Percentiles rank a stretch among this genome's conserved stretches.
Conservation (phyloP, 495 filamentous ascomycete genomes). For the Staphylotrichum longicolle region DNA sequence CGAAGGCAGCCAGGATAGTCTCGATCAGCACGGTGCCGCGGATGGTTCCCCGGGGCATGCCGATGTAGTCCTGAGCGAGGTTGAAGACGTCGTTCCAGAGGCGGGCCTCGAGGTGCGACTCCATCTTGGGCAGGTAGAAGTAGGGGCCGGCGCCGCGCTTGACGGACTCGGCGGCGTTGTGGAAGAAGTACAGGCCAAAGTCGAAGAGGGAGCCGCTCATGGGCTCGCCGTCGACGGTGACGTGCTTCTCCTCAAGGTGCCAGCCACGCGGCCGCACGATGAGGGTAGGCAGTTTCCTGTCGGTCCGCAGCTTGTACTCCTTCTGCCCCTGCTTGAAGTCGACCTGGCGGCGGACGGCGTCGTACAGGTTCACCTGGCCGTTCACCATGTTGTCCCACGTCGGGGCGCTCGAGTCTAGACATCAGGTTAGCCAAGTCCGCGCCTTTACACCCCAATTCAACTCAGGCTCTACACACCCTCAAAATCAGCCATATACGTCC, state of each 20-base stretch:
- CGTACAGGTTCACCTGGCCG: constrained; percentile 97
- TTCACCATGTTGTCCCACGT: constrained; percentile 99
- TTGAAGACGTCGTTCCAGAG: constrained; percentile 99
- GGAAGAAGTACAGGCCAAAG: constrained; percentile 99
- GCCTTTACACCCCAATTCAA: neutral
- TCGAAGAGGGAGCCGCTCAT: constrained; percentile 94
- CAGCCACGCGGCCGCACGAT: constrained; percentile 87
- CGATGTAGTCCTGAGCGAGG: constrained; percentile 87
- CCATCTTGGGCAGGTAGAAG: constrained; percentile 99
- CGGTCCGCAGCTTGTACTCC: constrained; percentile 95
- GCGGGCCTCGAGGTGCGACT: constrained; percentile 93
- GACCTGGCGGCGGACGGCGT: constrained; percentile 89
- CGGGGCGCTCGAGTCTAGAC: constrained; percentile 85
- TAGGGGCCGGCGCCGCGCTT: constrained; percentile 85
- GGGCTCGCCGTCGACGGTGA: constrained; percentile 92
- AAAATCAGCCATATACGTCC: constrained; percentile 99
- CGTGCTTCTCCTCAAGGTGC: constrained; percentile 98
- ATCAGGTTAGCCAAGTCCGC: neutral
- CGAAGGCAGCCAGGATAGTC: constrained; percentile 97
- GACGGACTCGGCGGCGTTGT: constrained; percentile 90
- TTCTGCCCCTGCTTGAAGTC: constrained; percentile 96
- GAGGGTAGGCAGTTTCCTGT: constrained; percentile 72
- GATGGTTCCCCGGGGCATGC: constrained; percentile 87
- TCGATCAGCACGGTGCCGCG: constrained; percentile 96
- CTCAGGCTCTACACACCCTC: constrained; percentile 60